phyloP scores from a whole-genome alignment of 2,329 filamentous ascomycete species.

The Scytalidium lignicola region DNA sequence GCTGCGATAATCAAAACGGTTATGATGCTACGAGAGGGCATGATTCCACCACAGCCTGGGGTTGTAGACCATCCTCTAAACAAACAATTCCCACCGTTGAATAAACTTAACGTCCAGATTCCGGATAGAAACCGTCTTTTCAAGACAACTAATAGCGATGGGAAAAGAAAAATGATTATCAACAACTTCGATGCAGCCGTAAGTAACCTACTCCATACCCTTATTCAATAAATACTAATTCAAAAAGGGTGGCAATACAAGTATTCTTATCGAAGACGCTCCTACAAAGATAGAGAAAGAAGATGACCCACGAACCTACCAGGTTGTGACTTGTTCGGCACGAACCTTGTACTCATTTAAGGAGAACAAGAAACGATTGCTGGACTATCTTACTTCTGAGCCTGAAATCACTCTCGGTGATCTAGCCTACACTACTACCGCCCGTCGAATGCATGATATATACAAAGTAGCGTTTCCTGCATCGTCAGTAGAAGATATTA shows the following conservation, averaged over 20 bases:
- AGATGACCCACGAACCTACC: constrained; percentile 34
- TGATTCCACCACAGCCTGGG: constrained; percentile 1
- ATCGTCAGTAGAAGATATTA: constrained; percentile 28
- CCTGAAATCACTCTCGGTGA: neutral
- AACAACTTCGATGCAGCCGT: constrained; percentile 43
- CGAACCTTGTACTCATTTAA: constrained; percentile 4
- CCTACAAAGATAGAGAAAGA: constrained; percentile 20
- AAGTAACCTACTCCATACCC: constrained; percentile 12
- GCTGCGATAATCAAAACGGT: constrained; percentile 3
- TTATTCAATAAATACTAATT: too few relatives aligned
- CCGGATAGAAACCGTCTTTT: neutral
- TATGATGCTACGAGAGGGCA: neutral
- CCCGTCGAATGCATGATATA: constrained; percentile 50
- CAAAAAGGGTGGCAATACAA: constrained; percentile 6
- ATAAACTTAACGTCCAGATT: constrained; percentile 21
- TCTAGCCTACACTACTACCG: constrained; percentile 11
- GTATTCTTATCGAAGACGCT: constrained; percentile 5
- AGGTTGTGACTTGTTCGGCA: constrained; percentile 44
- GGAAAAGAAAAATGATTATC: constrained; percentile 27
- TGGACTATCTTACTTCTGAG: constrained; percentile 2
- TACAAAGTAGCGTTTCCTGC: constrained; percentile 45
- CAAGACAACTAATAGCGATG: constrained; percentile 19
- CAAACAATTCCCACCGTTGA: constrained; percentile 22
- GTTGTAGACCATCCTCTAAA: constrained; percentile 19
- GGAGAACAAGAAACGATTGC: constrained; percentile 4